These are phyloP conservation scores for Euphrasia arctica DNA, from an alignment of 305 asterid species.

Conservation along the genomic window DNA sequence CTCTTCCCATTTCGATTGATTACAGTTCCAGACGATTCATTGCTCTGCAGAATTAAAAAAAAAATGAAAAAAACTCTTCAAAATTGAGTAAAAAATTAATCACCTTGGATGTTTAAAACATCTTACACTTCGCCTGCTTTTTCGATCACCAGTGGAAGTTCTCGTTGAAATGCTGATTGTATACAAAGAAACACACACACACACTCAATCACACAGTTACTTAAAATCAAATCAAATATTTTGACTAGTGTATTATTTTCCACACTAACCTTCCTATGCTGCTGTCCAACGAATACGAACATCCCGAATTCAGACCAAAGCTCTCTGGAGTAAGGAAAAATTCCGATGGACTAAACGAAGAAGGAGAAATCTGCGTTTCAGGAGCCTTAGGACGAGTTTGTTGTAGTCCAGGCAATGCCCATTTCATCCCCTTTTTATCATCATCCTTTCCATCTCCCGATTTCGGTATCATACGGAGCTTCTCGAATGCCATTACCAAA, in stretches of 20 bases:
- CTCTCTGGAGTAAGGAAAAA: constrained; percentile 57
- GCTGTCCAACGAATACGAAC: constrained; percentile 50
- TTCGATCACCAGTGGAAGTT: constrained; percentile 43
- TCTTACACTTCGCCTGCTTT: constrained; percentile 67
- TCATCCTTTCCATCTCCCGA: constrained; percentile 10
- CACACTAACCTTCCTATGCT: constrained; percentile 62
- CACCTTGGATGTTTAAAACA: not conserved
- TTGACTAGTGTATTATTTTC: not conserved
- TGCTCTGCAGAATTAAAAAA: constrained; percentile 43
- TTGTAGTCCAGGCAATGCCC: constrained; percentile 63
- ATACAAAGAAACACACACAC: constrained; percentile 8
- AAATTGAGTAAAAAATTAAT: not conserved
- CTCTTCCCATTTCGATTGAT: constrained; percentile 45
- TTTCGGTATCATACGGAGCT: constrained; percentile 35
- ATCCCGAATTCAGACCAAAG: constrained; percentile 56
- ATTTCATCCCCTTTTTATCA: constrained; percentile 33
- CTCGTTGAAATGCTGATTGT: constrained; percentile 46
- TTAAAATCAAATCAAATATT: not conserved
- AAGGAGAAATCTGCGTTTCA: constrained; percentile 34
- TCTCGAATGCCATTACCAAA: constrained; percentile 63
- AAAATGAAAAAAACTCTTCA: constrained; percentile 11
- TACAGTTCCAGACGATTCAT: constrained; percentile 50
- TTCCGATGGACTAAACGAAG: constrained; percentile 55
- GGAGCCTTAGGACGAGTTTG: constrained; percentile 25
- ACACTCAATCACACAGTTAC: not conserved